Evolutionary conservation across 225 moss, liverwort and hornwort genomes (phyloP), one percentile per base, ranked within the genome.

Genomic region (Physcomitrium patens): DNA sequence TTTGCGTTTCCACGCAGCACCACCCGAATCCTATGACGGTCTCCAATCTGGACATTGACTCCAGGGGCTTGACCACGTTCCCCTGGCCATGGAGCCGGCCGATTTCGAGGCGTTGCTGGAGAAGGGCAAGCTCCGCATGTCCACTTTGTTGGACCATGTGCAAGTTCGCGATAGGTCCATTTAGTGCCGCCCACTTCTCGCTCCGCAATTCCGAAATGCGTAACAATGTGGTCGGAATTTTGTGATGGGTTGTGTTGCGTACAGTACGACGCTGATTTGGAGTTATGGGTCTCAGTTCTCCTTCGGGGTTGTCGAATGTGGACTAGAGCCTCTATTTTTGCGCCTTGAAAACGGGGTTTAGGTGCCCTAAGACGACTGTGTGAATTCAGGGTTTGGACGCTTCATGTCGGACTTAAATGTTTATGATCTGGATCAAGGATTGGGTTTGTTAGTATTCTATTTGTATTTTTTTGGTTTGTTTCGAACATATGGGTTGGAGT

Each of bases 81-180:
- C 4, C 16, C 0, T 70, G 76, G 73, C 53, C 31, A 94, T 97
- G 94, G 97, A 97, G 71, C 83, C 89, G 71, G 84, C 89, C 23
- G 94, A 97, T 74, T 89, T 87, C 26, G 89, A 90, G 56, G 84
- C 89, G 14, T 70, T 99, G 65, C 89, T 91, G 10, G 97, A 99
- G 79, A 95, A 94, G 86, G 94, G 95, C 74, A 91, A 99, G 91
- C 79, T 87, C 71, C 90, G 94, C 45, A 99, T 99, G 97, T 90
- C 95, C 24, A 81, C 87, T 63, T 91, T 97, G 92, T 94, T 97
- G 71, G 94, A 97, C 76, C 97, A 94, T 51, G 88, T 97, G 47
- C 97, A 97, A 91, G 90, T 97, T 68, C 92, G 93, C 68, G 97
- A 97, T 87, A 94, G 97, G 94, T 94, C 15, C 0, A 12, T 27